These are phyloP conservation scores for Arthrobotrys iridis DNA, from an alignment of 2,329 filamentous ascomycete species.

Conservation along the genomic window DNA sequence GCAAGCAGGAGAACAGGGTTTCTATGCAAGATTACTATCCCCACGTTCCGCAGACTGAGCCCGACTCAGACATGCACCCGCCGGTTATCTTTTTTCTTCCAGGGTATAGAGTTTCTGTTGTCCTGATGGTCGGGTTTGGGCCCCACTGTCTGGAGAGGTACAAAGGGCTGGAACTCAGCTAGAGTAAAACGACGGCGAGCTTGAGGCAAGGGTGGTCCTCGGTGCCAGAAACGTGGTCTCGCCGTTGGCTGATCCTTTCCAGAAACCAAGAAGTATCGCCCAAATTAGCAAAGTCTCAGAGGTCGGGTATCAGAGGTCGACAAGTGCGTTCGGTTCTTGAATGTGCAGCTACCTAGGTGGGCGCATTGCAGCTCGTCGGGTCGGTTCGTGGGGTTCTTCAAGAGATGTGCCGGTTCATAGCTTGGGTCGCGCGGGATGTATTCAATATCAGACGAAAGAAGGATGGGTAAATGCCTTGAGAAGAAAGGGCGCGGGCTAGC, in stretches of 20 bases:
- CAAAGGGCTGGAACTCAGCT: slow-evolving; percentile 1
- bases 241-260: slow-evolving; percentile 49
- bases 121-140: slow-evolving; percentile 1
- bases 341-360: slow-evolving; percentile 9
- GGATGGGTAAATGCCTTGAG: background rate
- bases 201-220: slow-evolving; percentile 27
- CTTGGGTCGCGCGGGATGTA: slow-evolving; percentile 27
- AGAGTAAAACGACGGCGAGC: background rate
- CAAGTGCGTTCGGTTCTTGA: slow-evolving; percentile 14
- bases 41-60: slow-evolving; percentile 34
- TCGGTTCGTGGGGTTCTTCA: slow-evolving; percentile 30
- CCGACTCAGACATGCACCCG: slow-evolving; percentile 38
- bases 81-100: slow-evolving; percentile 2
- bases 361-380: slow-evolving; percentile 27
- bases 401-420: background rate
- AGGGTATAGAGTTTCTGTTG: slow-evolving; percentile 1
- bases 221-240: slow-evolving; percentile 47
- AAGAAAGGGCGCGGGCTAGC: background rate
- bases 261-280: slow-evolving; percentile 28
- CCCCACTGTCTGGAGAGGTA: background rate
- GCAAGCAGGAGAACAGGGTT: slow-evolving; percentile 20
- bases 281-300: slow-evolving; percentile 37
- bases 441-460: slow-evolving; percentile 27
- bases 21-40: slow-evolving; percentile 41
- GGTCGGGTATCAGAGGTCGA: slow-evolving; percentile 9